Conservation (phyloP, 2,329 filamentous ascomycete species). For the Aspergillus sp. region DNA sequence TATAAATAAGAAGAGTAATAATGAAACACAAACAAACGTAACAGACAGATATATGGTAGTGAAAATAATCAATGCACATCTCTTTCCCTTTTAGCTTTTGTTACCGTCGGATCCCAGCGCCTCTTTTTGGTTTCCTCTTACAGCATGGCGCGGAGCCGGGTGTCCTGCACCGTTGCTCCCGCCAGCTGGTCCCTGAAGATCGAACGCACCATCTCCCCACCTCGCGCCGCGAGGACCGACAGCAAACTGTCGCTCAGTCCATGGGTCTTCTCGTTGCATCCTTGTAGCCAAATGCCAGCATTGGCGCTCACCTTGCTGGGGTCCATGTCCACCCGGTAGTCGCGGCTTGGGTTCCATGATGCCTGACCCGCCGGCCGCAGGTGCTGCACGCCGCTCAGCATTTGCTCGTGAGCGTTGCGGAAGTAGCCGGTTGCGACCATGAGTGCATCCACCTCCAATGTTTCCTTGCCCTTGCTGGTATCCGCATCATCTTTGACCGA, state of each 20-base stretch:
- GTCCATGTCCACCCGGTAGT: constrained; percentile 74
- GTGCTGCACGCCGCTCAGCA: constrained; percentile 63
- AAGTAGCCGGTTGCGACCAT: constrained; percentile 85
- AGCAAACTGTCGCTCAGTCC: constrained; percentile 80
- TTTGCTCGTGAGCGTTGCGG: constrained; percentile 70
- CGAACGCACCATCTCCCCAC: constrained; percentile 71
- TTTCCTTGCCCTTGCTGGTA: constrained; percentile 48
- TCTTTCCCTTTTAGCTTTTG: too few species aligned
- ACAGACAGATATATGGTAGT: too few species aligned
- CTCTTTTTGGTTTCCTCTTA: constrained; percentile 4
- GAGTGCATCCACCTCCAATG: constrained; percentile 71
- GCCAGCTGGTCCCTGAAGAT: constrained; percentile 56
- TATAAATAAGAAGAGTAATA: too few species aligned
- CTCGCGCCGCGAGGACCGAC: constrained; percentile 69
- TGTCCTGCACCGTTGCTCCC: constrained; percentile 26
- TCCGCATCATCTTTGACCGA: constrained; percentile 36
- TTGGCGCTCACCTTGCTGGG: constrained; percentile 63
- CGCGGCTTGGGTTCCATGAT: constrained; percentile 64
- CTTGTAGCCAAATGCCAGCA: constrained; percentile 86
- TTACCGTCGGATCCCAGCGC: too few species aligned
- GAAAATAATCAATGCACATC: too few species aligned
- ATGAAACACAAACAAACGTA: too few species aligned
- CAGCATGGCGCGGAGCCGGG: constrained; percentile 28
- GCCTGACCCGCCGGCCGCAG: constrained; percentile 58
- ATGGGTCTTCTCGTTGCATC: constrained; percentile 88